Percentiles rank a stretch among this genome's conserved stretches.
Conservation (phyloP, 2,329 filamentous ascomycete species). For the Diaporthe capsici region DNA sequence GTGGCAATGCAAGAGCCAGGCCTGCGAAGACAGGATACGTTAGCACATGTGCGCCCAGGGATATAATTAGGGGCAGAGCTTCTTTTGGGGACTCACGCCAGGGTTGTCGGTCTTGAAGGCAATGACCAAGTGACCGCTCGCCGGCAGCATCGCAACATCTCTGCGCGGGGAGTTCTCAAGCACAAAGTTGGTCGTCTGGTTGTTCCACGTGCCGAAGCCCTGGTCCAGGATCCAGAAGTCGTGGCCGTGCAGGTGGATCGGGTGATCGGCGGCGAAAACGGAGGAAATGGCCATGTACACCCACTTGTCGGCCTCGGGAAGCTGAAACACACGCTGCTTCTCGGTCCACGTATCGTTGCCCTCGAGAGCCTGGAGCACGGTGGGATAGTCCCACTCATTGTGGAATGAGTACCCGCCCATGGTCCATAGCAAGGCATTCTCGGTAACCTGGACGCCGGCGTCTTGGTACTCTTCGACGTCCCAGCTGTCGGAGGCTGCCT, state of each 20-base stretch:
- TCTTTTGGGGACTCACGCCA: slow-evolving; percentile 11
- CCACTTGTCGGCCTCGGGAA: slow-evolving; percentile 50
- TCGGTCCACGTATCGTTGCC: slow-evolving; percentile 46
- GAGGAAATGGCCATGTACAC: slow-evolving; percentile 52
- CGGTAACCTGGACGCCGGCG: slow-evolving; percentile 45
- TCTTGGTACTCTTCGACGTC: slow-evolving; percentile 49
- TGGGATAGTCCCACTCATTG: slow-evolving; percentile 63
- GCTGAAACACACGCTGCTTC: slow-evolving; percentile 49
- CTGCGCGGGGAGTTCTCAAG: slow-evolving; percentile 9
- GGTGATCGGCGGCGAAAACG: slow-evolving; percentile 51
- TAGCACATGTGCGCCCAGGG: not conserved
- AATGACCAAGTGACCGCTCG: slow-evolving; percentile 19
- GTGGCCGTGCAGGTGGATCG: slow-evolving; percentile 59
- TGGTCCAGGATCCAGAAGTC: slow-evolving; percentile 3
- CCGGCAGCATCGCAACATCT: slow-evolving; percentile 27
- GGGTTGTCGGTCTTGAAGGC: slow-evolving; percentile 28
- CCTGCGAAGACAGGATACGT: not conserved
- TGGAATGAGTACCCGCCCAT: slow-evolving; percentile 61
- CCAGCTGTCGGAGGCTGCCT: slow-evolving; percentile 50
- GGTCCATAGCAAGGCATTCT: slow-evolving; percentile 61
- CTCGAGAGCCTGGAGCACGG: slow-evolving; percentile 51
- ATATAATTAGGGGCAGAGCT: too few relatives aligned
- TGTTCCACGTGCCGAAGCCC: not conserved
- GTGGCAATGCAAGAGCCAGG: slow-evolving; percentile 48
- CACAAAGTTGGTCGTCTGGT: not conserved